phyloP scores from a whole-genome alignment of 1,139 yeast genomes.

The Wickerhamiella pararugosa region DNA sequence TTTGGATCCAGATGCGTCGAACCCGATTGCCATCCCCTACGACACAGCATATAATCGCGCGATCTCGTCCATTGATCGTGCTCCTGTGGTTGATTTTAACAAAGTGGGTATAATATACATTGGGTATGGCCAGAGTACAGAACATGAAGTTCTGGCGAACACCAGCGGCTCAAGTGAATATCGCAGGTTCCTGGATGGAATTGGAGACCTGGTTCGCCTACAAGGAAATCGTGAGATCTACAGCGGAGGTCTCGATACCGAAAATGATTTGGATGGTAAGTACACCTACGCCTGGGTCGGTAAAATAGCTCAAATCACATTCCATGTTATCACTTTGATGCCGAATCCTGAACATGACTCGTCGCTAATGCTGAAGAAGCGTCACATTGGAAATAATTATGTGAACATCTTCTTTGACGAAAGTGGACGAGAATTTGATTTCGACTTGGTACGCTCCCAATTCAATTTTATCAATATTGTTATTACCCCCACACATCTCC shows the following conservation, averaged over 20 bases:
- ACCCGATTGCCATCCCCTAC: conserved; percentile 31
- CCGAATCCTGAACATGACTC: conserved; percentile 35
- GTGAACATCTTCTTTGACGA: conserved; percentile 74
- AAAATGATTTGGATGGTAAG: conserved; percentile 56
- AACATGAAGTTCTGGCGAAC: conserved; percentile 50
- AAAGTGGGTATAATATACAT: conserved; percentile 68
- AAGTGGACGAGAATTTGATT: conserved; percentile 49
- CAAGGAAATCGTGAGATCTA: conserved; percentile 42
- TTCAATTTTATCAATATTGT: conserved; percentile 74
- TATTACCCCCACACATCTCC: conserved; percentile 51
- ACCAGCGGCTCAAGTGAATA: conserved; percentile 50
- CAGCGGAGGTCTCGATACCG: conserved; percentile 69
- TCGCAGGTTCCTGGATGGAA: conserved; percentile 38
- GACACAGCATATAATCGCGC: conserved; percentile 45
- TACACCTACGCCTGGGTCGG: conserved; percentile 63
- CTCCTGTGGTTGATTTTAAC: conserved; percentile 66
- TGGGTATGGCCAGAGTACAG: conserved; percentile 49
- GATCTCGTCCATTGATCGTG: conserved; percentile 49
- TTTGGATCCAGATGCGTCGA: conserved; percentile 21
- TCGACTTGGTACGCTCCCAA: conserved; percentile 59
- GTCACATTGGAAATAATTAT: conserved; percentile 77
- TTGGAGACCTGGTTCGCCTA: conserved; percentile 47
- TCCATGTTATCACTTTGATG: conserved; percentile 75
- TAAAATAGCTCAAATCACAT: conserved; percentile 54
- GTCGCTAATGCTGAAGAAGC: conserved; percentile 43